Base-by-base conservation (phyloP, 129 eudicot species). In the Tanacetum coccineum region DNA sequence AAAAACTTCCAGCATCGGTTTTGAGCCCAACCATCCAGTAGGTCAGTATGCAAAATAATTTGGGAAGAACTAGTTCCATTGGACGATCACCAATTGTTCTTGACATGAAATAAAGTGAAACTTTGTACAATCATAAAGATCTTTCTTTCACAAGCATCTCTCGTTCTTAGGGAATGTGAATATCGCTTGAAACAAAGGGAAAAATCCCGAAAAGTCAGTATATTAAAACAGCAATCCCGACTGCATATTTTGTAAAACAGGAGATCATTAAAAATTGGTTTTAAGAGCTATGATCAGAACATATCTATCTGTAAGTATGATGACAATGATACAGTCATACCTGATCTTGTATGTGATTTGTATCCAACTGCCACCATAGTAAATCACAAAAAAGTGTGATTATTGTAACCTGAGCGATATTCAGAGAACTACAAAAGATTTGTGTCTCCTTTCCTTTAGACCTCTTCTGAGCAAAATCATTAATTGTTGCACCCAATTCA, bases 1-100 rank as follows among this genome's bases (percentile, higher is more conserved):
- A 92, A 47, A 79, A 92, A 92, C 32, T 65, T 71, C 28, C 14
- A 0, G 81, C 13, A 0, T 67, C 42, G 17, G 68, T 66, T 66
- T 80, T 92, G 0, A 92, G 96, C 98, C n/a, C n/a, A n/a, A 0
- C 84, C 95, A 95, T 82, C 89, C 87, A 92, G 47, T 92, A 92
- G n/a, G n/a, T n/a, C 87, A 76, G 78, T 78, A 66, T 48, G n/a
- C 60, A 74, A 50, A 47, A 72, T 85, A 78, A 15, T 3, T 87
- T 81, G 57, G 98, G 98, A 8, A 92, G 95, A 67, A 81, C 82
- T 17, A 92, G 72, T 70, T 81, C 91, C 85, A 86, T 80, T 36
- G 98, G 98, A 15, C 85, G n/a, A 73, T 88, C 95, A 0, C 87
- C 93, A 0, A 76, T 11, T 10, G 78, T 82, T 25, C 84, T 56